Conservation (phyloP, 2,329 filamentous ascomycete species). For the Xylariales sp. region DNA sequence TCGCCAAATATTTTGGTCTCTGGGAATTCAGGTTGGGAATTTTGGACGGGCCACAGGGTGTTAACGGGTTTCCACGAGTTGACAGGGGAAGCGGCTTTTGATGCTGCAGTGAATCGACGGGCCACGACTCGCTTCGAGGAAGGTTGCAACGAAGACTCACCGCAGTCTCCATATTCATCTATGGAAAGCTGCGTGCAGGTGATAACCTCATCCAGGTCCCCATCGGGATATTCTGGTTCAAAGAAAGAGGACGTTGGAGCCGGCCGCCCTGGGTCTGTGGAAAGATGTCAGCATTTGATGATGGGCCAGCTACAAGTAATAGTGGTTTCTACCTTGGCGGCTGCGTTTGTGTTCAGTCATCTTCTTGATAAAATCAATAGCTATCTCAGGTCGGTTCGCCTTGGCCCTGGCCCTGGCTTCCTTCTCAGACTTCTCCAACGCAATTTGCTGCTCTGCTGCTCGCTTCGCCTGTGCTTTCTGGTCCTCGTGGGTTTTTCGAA, state of each 20-base stretch:
- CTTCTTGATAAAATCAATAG: constrained; percentile 3
- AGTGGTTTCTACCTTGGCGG: no score
- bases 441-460: no score
- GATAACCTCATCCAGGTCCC: neutral
- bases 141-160: neutral
- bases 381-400: neutral
- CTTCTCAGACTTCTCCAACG: no score
- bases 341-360: neutral
- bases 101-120: neutral
- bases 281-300: neutral
- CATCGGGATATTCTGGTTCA: constrained; percentile 1
- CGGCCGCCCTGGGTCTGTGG: neutral
- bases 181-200: neutral
- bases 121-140: no score
- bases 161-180: neutral
- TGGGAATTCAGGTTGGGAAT: neutral
- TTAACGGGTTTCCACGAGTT: constrained; percentile 4
- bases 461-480: no score
- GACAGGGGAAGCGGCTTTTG: neutral
- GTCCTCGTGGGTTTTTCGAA: no score
- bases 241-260: neutral
- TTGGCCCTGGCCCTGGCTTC: neutral
- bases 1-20: neutral
- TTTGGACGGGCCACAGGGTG: neutral
- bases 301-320: no score